phyloP scores from a whole-genome alignment of 2,329 filamentous ascomycete genomes.

The Daldinia sp. region DNA sequence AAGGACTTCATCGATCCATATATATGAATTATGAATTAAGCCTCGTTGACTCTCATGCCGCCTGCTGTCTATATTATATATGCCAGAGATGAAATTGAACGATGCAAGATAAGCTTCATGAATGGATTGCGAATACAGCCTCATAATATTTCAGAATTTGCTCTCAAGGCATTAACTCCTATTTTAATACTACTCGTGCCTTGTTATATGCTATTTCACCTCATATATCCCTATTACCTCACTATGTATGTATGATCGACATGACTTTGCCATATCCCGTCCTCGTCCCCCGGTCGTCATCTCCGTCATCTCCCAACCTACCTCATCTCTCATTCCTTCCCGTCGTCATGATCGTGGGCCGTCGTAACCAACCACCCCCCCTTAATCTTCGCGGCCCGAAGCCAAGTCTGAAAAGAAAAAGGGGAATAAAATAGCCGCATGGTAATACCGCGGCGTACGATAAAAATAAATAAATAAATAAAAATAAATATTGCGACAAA shows the following conservation, averaged over 20 bases:
- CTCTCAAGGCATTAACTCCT: too few species aligned
- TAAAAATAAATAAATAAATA: not conserved
- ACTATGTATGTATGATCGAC: constrained; percentile 9
- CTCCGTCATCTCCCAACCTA: constrained; percentile 9
- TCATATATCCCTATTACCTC: constrained; percentile 16
- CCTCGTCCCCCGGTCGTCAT: not conserved
- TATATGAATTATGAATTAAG: too few species aligned
- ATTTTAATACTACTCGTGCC: too few species aligned
- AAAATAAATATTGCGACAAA: not conserved
- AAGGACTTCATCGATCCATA: too few species aligned
- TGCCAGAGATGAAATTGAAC: too few species aligned
- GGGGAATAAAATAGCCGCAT: not conserved
- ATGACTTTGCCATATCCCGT: not conserved
- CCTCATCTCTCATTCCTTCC: constrained; percentile 10
- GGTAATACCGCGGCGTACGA: not conserved
- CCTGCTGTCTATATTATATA: too few species aligned
- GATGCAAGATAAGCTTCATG: too few species aligned
- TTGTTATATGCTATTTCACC: too few species aligned
- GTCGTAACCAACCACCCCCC: constrained; percentile 1
- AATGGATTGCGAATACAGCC: too few species aligned
- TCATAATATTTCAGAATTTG: too few species aligned
- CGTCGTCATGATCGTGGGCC: constrained; percentile 2
- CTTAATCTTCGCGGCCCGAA: not conserved
- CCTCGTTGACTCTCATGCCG: too few species aligned
- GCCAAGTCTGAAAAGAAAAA: not conserved